Conservation (phyloP, 2,329 filamentous ascomycete genomes). For the Fusarium setosum region DNA sequence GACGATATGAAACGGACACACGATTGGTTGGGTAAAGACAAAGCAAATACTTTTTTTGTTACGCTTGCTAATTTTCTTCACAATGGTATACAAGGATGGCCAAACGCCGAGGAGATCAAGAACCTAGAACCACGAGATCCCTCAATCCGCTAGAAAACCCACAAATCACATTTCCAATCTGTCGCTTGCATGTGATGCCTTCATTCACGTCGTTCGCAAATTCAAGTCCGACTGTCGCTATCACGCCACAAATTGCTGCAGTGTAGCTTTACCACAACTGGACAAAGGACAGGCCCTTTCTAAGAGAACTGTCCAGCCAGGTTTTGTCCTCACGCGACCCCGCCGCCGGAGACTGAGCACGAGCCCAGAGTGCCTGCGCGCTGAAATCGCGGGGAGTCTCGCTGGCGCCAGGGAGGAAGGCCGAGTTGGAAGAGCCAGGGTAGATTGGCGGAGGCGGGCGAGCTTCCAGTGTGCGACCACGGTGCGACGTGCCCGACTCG, state of each 20-base stretch:
- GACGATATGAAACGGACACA: neutral
- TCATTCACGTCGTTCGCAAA: constrained; percentile 1
- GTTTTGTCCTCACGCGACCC: constrained; percentile 30
- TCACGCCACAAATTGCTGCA: neutral
- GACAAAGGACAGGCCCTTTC: constrained; percentile 35
- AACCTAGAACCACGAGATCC: neutral
- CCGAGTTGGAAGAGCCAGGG: constrained; percentile 35
- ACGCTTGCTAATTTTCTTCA: constrained; percentile 16
- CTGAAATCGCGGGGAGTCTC: constrained; percentile 43
- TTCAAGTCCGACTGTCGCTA: constrained; percentile 16
- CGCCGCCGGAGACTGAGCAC: constrained; percentile 20
- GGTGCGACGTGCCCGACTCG: constrained; percentile 37
- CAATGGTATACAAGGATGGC: constrained; percentile 3
- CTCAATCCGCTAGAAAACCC: neutral
- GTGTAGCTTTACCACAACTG: constrained; percentile 30
- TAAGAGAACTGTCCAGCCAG: constrained; percentile 42
- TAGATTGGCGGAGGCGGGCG: constrained; percentile 37
- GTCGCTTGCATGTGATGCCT: neutral
- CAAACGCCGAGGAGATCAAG: constrained; percentile 4
- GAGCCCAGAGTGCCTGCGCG: constrained; percentile 40
- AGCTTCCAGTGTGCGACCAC: constrained; percentile 28
- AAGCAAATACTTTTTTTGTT: constrained; percentile 5
- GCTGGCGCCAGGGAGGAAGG: constrained; percentile 36
- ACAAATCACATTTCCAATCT: neutral
- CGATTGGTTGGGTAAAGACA: neutral